Evolutionary conservation across 352 stramenopile species (phyloP), one percentile per base, ranked within the genome.

Genomic region (Globisporangium ultimum): DNA sequence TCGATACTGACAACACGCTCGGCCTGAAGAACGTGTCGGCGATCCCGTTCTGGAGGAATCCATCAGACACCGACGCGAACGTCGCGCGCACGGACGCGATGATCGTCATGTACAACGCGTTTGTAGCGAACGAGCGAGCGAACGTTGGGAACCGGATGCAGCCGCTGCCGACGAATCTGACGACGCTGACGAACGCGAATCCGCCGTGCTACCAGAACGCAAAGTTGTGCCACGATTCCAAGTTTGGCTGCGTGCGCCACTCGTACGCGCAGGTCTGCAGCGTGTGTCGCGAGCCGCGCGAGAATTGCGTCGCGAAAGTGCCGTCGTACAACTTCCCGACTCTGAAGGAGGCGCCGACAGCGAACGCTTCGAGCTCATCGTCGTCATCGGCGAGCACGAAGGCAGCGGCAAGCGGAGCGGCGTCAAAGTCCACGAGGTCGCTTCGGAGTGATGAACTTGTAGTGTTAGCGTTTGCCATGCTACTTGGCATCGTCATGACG

Each of bases 191-290:
- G 5, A 63, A 70, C 1, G 47, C 60, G 20, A 89, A 91, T 53
- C 81, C 81, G 36, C 68, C 72, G 43, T 91, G 81, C 61, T 84
- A 87, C 47, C 46, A 76, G 46, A 89, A 91, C 66, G 67, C 68
- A 18, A 69, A 79, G 49, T 48, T 57, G 8, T 90, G 80, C 60
- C 83, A 76, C 52, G 62, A 86, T 18, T 57, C 78, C 2, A 45
- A 64, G 32, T 86, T 77, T 40, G 80, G 80, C 34, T 91, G 80
- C 51, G 47, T 60, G 41, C 70, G 76, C 32, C 72, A 84, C 54
- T 84, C 78, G 48, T 86, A 86, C 58, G 76, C 72, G 6, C 80
- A 89, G 50, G 78, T 88, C 17, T 91, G 78, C 46, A 72, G 70
- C 1, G 67, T 89, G 18, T 89, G 80, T 57, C 67, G 68, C 7